phyloP scores from a whole-genome alignment of 176 grass and related monocot genomes.

The Cocos nucifera region DNA sequence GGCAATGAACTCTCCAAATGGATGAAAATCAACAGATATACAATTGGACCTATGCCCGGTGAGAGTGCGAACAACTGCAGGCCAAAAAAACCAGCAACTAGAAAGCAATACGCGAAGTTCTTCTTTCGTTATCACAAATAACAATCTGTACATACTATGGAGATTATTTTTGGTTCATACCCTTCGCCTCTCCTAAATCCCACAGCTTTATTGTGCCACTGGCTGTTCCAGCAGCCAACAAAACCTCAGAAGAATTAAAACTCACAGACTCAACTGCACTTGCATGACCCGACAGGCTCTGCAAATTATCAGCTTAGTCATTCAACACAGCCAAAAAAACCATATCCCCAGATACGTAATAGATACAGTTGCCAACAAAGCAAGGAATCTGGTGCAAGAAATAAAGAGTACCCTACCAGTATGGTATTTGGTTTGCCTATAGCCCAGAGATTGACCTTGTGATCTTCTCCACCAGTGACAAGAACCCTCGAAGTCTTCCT shows the following conservation, averaged over 20 bases:
- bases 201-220: slow-evolving; percentile 92
- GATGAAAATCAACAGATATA: slow-evolving; percentile 81
- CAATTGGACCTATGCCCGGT: slow-evolving; percentile 97
- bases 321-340: too few relatives aligned
- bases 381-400: too few relatives aligned
- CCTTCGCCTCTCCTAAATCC: slow-evolving; percentile 75
- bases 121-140: background rate
- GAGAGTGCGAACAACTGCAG: slow-evolving; percentile 72
- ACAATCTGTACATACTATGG: background rate
- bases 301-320: too few relatives aligned
- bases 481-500: slow-evolving; percentile 64
- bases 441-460: slow-evolving; percentile 87
- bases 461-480: slow-evolving; percentile 79
- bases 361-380: too few relatives aligned
- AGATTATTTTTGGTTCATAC: slow-evolving; percentile 22
- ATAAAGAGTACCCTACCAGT: slow-evolving; percentile 37
- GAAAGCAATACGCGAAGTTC: background rate
- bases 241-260: slow-evolving; percentile 80
- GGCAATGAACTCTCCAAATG: slow-evolving; percentile 89
- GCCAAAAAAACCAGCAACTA: slow-evolving; percentile 13
- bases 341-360: background rate
- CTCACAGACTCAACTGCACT: slow-evolving; percentile 85
- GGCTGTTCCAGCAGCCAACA: slow-evolving; percentile 67
- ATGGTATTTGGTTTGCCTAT: slow-evolving; percentile 74
- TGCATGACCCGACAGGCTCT: slow-evolving; percentile 73